Evolutionary conservation across 75 land plant species (phyloP).

Genomic region (Selaginella tamariscina): DNA sequence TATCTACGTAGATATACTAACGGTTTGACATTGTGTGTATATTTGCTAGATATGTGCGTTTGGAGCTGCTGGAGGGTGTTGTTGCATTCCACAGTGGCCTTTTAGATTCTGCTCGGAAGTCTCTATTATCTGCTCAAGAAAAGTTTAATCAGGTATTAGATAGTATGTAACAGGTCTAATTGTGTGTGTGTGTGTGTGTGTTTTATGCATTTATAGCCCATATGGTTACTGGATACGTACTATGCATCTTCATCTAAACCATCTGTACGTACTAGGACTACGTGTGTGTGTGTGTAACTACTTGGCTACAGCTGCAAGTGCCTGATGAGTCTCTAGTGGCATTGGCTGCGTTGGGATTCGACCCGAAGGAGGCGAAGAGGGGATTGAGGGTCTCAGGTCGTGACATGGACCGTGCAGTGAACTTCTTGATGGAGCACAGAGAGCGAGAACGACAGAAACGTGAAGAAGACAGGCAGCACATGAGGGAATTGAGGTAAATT

Average conservation of each 20-base stretch:
- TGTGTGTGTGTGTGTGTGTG: not conserved
- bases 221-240: not conserved
- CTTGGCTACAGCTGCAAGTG: constrained; percentile 53
- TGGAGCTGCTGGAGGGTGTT: constrained; percentile 93
- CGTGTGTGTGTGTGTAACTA: no score
- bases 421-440: constrained; percentile 62
- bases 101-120: constrained; percentile 35
- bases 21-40: not conserved
- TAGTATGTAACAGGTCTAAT: not conserved
- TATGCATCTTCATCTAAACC: no score
- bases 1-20: not conserved
- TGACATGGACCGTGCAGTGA: constrained; percentile 58
- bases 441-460: constrained; percentile 26
- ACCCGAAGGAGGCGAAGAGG: constrained; percentile 44
- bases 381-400: constrained; percentile 72
- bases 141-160: constrained; percentile 52
- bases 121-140: constrained; percentile 58
- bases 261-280: no score
- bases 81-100: constrained; percentile 73
- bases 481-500: constrained; percentile 41
- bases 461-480: constrained; percentile 41
- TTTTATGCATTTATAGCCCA: not conserved
- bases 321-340: constrained; percentile 74
- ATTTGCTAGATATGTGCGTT: constrained; percentile 49
- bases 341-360: constrained; percentile 77